phyloP scores from a whole-genome alignment of 495 filamentous ascomycete genomes.

The Aspergillus sclerotioniger region DNA sequence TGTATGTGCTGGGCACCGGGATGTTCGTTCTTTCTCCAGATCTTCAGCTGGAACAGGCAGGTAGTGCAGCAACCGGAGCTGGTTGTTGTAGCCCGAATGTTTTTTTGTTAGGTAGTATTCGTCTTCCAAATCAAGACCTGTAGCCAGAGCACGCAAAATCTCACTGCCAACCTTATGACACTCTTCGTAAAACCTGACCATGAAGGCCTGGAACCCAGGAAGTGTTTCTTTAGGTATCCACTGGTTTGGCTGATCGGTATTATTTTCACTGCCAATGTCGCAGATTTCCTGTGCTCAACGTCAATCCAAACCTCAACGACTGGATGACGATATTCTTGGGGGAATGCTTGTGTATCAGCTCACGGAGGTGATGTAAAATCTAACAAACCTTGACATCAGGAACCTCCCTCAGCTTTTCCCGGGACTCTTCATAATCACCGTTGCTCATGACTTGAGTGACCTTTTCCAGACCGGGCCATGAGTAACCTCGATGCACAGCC shows the following conservation, averaged over 20 bases:
- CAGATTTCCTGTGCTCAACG: constrained; percentile 54
- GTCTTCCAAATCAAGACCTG: constrained; percentile 47
- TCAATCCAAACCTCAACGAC: not conserved
- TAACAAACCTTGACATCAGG: constrained; percentile 37
- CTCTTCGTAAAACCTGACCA: constrained; percentile 56
- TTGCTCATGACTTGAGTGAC: constrained; percentile 57
- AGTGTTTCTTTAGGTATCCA: constrained; percentile 59
- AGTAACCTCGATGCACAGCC: constrained; percentile 62
- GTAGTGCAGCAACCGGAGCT: constrained; percentile 66
- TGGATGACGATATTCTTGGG: not conserved
- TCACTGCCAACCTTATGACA: constrained; percentile 43
- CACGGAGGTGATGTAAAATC: not conserved
- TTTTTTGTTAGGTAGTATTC: constrained; percentile 52
- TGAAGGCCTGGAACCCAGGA: constrained; percentile 60
- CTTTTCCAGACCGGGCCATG: constrained; percentile 63
- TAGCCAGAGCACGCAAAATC: constrained; percentile 52
- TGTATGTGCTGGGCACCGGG: constrained; percentile 55
- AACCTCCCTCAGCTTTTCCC: constrained; percentile 31
- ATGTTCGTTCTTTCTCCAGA: constrained; percentile 41
- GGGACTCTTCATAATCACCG: constrained; percentile 36
- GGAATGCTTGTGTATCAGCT: not conserved
- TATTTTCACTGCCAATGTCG: constrained; percentile 61
- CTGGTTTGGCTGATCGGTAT: constrained; percentile 58
- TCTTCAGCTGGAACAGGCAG: constrained; percentile 52
- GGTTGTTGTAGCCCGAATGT: constrained; percentile 58